Conservation (phyloP, 228 moss, liverwort and hornwort species). For the Sphagnum magellanicum region DNA sequence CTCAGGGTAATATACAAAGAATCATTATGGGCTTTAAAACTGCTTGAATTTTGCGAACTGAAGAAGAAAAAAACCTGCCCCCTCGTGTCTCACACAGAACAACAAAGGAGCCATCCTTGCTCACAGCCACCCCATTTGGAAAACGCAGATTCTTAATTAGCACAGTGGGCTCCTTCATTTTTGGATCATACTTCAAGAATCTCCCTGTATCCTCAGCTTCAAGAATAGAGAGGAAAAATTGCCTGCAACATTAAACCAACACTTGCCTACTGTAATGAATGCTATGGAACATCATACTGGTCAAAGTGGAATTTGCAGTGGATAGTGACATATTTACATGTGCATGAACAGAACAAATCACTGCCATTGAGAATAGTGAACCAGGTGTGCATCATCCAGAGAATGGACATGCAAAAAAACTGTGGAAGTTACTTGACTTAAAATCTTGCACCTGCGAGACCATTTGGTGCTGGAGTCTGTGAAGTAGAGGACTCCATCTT, state of each 20-base stretch:
- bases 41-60: not conserved
- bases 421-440: no score
- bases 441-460: slow-evolving; percentile 12
- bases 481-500: slow-evolving; percentile 71
- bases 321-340: no score
- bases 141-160: slow-evolving; percentile 22
- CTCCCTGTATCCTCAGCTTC: slow-evolving; percentile 47
- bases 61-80: slow-evolving; percentile 15
- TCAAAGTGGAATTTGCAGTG: no score
- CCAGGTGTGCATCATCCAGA: no score
- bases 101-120: slow-evolving; percentile 46
- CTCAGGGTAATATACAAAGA: no score
- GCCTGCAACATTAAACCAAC: slow-evolving; percentile 8
- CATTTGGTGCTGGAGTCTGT: slow-evolving; percentile 79
- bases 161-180: slow-evolving; percentile 28
- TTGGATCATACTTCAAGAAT: slow-evolving; percentile 41
- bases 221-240: slow-evolving; percentile 32
- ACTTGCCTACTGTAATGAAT: no score
- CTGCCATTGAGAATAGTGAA: no score
- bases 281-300: no score
- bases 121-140: slow-evolving; percentile 54
- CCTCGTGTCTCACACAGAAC: slow-evolving; percentile 26
- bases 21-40: not conserved
- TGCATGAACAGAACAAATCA: no score
- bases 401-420: no score